Evolutionary conservation across 441 rosid species (phyloP).

Genomic region (Euphorbia corollata): DNA sequence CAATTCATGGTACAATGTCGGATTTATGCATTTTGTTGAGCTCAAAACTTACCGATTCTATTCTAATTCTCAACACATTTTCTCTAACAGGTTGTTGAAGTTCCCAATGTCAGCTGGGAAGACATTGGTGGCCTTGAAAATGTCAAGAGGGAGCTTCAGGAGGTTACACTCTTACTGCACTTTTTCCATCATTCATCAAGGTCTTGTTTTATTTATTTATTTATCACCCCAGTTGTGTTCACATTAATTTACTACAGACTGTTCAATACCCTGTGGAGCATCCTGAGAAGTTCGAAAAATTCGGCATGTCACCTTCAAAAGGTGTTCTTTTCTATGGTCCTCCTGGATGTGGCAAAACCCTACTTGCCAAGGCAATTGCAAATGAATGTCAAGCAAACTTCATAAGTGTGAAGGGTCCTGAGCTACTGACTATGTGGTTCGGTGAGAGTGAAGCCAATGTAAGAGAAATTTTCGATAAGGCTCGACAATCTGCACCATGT

Average conservation of each 20-base stretch:
- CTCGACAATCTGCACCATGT: slow-evolving; percentile 10
- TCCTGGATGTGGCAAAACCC: slow-evolving; percentile 42
- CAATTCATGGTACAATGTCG: neutral
- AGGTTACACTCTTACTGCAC: slow-evolving; percentile 19
- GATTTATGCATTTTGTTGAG: neutral
- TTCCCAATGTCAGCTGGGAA: slow-evolving; percentile 14
- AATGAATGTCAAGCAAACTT: slow-evolving; percentile 52
- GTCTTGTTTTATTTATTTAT: neutral
- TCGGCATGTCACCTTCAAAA: slow-evolving; percentile 24
- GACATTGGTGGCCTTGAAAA: slow-evolving; percentile 52
- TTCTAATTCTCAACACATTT: neutral
- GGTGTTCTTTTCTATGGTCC: slow-evolving; percentile 43
- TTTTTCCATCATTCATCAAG: neutral
- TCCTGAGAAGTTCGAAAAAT: slow-evolving; percentile 51
- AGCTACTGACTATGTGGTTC: slow-evolving; percentile 13
- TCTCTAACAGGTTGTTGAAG: slow-evolving; percentile 2
- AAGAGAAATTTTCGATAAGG: slow-evolving; percentile 6
- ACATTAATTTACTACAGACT: slow-evolving; percentile 17
- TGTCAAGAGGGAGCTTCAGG: slow-evolving; percentile 55
- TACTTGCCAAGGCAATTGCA: slow-evolving; percentile 48
- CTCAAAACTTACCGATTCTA: neutral
- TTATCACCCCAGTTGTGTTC: neutral
- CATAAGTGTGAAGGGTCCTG: slow-evolving; percentile 49
- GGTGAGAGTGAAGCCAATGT: slow-evolving; percentile 10
- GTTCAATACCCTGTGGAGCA: slow-evolving; percentile 62